These are phyloP conservation scores for Tubosaeta sp. DNA, from an alignment of 768 basidiomycete species.

Conservation along the genomic window DNA sequence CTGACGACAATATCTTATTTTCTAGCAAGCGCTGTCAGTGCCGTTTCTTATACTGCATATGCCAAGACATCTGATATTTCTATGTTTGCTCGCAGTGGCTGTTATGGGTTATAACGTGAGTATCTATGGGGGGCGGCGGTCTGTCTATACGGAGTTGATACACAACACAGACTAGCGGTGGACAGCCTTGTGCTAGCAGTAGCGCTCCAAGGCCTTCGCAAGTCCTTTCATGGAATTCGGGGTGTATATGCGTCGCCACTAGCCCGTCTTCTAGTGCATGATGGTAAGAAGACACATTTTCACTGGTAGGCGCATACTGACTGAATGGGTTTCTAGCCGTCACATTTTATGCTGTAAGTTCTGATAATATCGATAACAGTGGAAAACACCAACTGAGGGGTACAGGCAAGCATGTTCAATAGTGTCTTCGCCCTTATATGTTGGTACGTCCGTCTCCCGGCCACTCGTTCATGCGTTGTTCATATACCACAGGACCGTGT, in stretches of 20 bases:
- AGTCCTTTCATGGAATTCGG: background rate
- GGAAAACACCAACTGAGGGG: background rate
- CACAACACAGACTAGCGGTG: background rate
- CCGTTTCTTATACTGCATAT: background rate
- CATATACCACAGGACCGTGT: constrained; percentile 2
- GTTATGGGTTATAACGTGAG: constrained; percentile 8
- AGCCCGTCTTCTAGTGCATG: constrained; percentile 4
- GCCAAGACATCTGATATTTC: background rate
- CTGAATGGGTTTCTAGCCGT: background rate
- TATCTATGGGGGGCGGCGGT: background rate
- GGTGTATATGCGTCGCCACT: background rate
- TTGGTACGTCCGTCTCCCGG: constrained; percentile 2
- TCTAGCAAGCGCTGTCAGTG: constrained; percentile 7
- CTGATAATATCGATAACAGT: background rate
- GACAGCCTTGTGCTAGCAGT: constrained; percentile 6
- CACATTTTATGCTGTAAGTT: constrained; percentile 10
- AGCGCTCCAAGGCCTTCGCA: constrained; percentile 5
- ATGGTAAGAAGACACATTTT: background rate
- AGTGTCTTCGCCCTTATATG: constrained; percentile 6
- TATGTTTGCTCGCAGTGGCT: constrained; percentile 7
- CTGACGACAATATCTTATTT: background rate
- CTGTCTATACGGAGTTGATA: background rate
- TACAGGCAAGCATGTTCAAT: constrained; percentile 6
- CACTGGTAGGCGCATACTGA: background rate
- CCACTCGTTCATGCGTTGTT: background rate